Conservation (phyloP, 2,329 filamentous ascomycete species). For the Trichoderma citrinoviride region DNA sequence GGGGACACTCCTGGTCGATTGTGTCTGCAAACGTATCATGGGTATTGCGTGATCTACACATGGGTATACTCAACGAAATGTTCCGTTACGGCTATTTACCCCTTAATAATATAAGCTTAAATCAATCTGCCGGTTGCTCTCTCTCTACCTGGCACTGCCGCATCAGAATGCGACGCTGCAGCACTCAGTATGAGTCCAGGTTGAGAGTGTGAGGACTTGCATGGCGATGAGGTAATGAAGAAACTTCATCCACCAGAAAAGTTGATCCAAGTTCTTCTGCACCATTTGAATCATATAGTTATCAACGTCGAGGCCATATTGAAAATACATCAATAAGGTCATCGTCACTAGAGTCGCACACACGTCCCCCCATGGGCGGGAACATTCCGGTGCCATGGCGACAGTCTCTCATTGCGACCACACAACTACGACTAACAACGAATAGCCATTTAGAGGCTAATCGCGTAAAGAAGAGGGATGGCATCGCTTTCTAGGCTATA, state of each 20-base stretch:
- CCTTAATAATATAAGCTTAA: not conserved
- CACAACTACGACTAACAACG: not conserved
- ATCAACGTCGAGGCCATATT: too few species aligned
- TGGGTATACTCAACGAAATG: not conserved
- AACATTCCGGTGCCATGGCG: not conserved
- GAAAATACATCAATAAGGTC: too few species aligned
- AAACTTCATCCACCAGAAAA: too few species aligned
- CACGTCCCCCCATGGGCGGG: not conserved
- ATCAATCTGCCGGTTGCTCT: not conserved
- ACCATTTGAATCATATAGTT: too few species aligned
- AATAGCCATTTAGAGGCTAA: slow-evolving; percentile 1
- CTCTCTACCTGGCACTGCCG: not conserved
- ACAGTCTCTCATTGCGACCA: not conserved
- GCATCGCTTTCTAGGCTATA: not conserved
- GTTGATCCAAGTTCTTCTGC: too few species aligned
- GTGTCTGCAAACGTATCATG: not conserved
- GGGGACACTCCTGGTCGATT: not conserved
- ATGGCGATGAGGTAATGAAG: fast-evolving
- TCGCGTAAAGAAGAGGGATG: not conserved
- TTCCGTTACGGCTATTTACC: not conserved
- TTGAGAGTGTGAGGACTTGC: too few species aligned
- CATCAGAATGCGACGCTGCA: not conserved
- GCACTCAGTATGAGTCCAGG: too few species aligned
- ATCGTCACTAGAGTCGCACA: too few species aligned
- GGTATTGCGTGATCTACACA: not conserved